These are phyloP conservation scores for Saxophila tyrrhenica DNA, from an alignment of 495 filamentous ascomycete genomes.

Conservation along the genomic window DNA sequence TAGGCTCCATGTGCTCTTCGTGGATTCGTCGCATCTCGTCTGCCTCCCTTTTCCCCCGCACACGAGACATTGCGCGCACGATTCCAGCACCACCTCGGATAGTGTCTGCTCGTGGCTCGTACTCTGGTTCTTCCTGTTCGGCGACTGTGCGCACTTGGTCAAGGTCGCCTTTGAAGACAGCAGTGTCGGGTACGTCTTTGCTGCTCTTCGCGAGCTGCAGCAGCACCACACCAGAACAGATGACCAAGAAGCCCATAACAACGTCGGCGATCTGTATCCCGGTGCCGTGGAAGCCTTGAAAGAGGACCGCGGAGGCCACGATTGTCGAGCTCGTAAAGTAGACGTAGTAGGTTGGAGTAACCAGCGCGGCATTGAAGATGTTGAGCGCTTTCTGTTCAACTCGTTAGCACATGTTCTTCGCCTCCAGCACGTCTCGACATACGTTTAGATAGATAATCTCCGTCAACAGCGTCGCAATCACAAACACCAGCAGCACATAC, in stretches of 20 bases:
- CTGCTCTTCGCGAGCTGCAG: conserved; percentile 95
- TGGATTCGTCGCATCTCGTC: conserved; percentile 70
- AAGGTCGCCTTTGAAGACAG: conserved; percentile 84
- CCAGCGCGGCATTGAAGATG: conserved; percentile 90
- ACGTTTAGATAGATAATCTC: conserved; percentile 96
- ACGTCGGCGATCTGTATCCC: conserved; percentile 72
- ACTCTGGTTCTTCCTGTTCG: conserved; percentile 87
- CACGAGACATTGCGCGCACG: conserved; percentile 66
- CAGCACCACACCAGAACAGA: conserved; percentile 91
- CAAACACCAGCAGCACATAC: conserved; percentile 85
- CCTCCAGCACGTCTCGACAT: conserved; percentile 29
- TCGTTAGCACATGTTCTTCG: conserved; percentile 21
- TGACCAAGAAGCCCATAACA: conserved; percentile 86
- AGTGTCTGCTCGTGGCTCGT: conserved; percentile 89
- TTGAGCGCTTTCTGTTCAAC: conserved; percentile 89
- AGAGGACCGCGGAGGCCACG: conserved; percentile 82
- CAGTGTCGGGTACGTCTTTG: conserved; percentile 90
- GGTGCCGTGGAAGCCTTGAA: conserved; percentile 87
- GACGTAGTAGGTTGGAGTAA: conserved; percentile 97
- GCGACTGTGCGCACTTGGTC: conserved; percentile 92
- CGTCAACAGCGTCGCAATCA: conserved; percentile 72
- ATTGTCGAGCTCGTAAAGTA: conserved; percentile 95
- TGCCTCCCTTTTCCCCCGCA: conserved; percentile 65
- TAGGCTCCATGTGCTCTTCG: conserved; percentile 64
- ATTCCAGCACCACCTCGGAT: conserved; percentile 89